Evolutionary conservation across 306 rosid species (phyloP).

Genomic region (Medicago arabica): DNA sequence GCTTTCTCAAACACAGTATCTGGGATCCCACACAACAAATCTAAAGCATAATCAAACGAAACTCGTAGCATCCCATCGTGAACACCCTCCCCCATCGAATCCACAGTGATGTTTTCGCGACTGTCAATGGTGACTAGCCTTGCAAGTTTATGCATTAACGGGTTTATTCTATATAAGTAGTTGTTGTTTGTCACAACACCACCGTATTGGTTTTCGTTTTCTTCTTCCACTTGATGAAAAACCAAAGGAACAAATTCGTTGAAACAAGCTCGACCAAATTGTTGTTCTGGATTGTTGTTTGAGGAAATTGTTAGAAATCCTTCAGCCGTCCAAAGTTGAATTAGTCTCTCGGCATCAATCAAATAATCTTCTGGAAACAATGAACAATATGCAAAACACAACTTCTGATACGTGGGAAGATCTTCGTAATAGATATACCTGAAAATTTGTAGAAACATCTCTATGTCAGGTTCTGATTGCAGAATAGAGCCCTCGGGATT

Average conservation of each 20-base stretch:
- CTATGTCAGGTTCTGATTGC: too few relatives aligned
- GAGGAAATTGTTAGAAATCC: not conserved
- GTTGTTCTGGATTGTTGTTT: not conserved
- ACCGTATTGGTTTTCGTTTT: not conserved
- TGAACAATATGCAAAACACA: conserved; percentile 2
- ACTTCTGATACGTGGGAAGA: not conserved
- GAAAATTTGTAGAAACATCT: not conserved
- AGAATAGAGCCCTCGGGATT: not conserved
- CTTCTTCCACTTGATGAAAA: conserved; percentile 1
- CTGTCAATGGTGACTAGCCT: not conserved
- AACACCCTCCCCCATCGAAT: not conserved
- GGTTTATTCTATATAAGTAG: not conserved
- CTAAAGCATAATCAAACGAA: conserved; percentile 15
- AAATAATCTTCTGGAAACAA: conserved; percentile 6
- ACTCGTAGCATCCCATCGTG: not conserved
- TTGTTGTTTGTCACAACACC: not conserved
- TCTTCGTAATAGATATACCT: not conserved
- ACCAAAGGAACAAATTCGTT: not conserved
- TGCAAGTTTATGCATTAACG: conserved; percentile 9
- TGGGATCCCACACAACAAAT: not conserved
- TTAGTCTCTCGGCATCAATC: not conserved
- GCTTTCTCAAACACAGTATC: not conserved
- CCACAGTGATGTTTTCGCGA: not conserved
- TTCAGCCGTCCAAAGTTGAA: conserved; percentile 28
- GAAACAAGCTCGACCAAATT: not conserved